phyloP scores from a whole-genome alignment of 1,284 basidiomycete genomes.

The Pulchroboletus neoregius region DNA sequence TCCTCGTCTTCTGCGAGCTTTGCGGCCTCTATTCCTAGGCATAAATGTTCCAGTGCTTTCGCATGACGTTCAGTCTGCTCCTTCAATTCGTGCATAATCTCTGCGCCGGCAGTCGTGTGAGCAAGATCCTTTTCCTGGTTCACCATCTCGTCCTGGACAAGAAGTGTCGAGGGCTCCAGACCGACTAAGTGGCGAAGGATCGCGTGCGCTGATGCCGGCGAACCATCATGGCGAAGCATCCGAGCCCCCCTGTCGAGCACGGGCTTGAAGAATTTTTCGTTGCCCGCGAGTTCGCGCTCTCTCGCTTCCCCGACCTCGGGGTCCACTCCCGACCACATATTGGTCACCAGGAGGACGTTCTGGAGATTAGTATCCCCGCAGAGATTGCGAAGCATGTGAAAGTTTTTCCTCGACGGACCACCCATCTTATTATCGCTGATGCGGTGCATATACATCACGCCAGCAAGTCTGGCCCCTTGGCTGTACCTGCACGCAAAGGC shows the following conservation, averaged over 20 bases:
- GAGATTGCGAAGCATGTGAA: conserved; percentile 47
- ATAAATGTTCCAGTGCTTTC: conserved; percentile 32
- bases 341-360: conserved; percentile 47
- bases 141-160: conserved; percentile 40
- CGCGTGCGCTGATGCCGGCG: conserved; percentile 27
- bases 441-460: conserved; percentile 52
- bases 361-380: conserved; percentile 45
- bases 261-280: conserved; percentile 39
- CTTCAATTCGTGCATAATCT: conserved; percentile 34
- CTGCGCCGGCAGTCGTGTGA: conserved; percentile 37
- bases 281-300: conserved; percentile 33
- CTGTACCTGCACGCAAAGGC: conserved; percentile 32
- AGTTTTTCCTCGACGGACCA: conserved; percentile 46
- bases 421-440: conserved; percentile 49
- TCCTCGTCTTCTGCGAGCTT: conserved; percentile 36
- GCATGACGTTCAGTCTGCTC: conserved; percentile 33
- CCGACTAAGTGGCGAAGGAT: conserved; percentile 33
- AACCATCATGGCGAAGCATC: conserved; percentile 37
- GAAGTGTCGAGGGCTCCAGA: conserved; percentile 30
- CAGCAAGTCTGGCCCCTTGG: conserved; percentile 37
- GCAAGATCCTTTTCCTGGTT: conserved; percentile 36
- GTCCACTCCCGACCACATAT: conserved; percentile 44
- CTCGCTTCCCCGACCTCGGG: conserved; percentile 31
- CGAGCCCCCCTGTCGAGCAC: conserved; percentile 40
- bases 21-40: conserved; percentile 36